Conservation (phyloP, 805 yeast species). For the Priceomyces fermenticarens region DNA sequence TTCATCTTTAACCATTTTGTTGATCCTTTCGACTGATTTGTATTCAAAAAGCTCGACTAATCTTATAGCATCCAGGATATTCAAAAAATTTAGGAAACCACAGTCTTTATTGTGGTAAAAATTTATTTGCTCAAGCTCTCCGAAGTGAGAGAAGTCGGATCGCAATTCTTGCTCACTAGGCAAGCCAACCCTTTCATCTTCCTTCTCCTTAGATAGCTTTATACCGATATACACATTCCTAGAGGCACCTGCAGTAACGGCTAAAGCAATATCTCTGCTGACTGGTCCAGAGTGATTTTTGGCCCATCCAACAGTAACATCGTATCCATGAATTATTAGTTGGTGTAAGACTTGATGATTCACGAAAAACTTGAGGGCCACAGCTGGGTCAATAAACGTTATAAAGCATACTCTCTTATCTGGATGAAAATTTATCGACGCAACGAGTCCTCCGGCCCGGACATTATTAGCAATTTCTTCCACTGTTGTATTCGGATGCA, state of each 20-base stretch:
- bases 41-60: constrained; percentile 58
- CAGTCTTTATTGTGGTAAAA: constrained; percentile 66
- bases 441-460: constrained; percentile 72
- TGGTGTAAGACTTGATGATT: constrained; percentile 56
- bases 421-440: constrained; percentile 49
- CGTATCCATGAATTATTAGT: constrained; percentile 58
- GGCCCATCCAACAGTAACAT: constrained; percentile 69
- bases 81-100: constrained; percentile 70
- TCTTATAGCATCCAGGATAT: constrained; percentile 60
- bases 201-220: constrained; percentile 27
- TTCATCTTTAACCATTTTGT: constrained; percentile 34
- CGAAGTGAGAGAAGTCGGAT: constrained; percentile 59
- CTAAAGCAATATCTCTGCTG: constrained; percentile 51
- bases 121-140: constrained; percentile 75
- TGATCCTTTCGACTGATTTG: constrained; percentile 26
- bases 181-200: constrained; percentile 14
- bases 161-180: constrained; percentile 49
- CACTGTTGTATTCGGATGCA: constrained; percentile 59
- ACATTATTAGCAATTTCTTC: constrained; percentile 77
- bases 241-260: constrained; percentile 72
- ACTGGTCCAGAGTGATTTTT: constrained; percentile 64
- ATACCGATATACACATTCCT: constrained; percentile 75
- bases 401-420: constrained; percentile 63
- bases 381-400: constrained; percentile 61
- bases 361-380: constrained; percentile 67